Conservation (phyloP, 768 basidiomycete species). For the Galerina sulciceps region DNA sequence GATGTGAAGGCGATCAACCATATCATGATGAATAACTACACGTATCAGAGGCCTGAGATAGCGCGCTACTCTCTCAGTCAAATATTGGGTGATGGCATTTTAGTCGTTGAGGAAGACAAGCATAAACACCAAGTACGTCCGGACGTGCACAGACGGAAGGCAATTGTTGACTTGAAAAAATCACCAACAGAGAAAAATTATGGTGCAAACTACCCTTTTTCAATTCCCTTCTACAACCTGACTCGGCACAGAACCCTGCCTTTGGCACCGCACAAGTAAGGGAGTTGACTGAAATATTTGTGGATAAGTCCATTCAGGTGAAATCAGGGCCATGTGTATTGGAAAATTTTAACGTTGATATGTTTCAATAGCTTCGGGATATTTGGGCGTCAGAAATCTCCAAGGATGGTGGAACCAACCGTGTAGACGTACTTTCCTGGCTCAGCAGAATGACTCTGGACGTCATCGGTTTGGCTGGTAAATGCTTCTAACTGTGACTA, state of each 20-base stretch:
- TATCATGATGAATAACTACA: conserved; percentile 57
- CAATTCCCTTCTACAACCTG: neutral
- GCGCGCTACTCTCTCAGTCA: conserved; percentile 39
- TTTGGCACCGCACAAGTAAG: conserved; percentile 66
- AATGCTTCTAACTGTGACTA: conserved; percentile 32
- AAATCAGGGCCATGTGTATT: neutral
- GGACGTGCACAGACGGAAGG: neutral
- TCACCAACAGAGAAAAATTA: conserved; percentile 40
- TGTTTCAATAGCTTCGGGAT: conserved; percentile 47
- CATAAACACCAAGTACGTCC: conserved; percentile 47
- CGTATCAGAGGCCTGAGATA: conserved; percentile 59
- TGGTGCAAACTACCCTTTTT: conserved; percentile 32
- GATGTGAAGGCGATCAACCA: conserved; percentile 70
- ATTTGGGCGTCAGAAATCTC: conserved; percentile 42
- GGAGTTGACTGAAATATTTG: conserved; percentile 58
- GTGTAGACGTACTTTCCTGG: conserved; percentile 66
- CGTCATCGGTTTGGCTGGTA: conserved; percentile 73
- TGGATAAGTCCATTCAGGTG: conserved; percentile 58
- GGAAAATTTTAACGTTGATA: neutral
- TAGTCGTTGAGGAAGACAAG: conserved; percentile 52
- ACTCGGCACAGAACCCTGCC: conserved; percentile 56
- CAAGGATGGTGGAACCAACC: conserved; percentile 22
- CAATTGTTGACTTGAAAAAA: neutral
- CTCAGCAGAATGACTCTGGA: conserved; percentile 74
- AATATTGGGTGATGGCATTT: conserved; percentile 52